These are phyloP conservation scores for Fagus crenata DNA, from an alignment of 306 rosid genomes.

Conservation along the genomic window DNA sequence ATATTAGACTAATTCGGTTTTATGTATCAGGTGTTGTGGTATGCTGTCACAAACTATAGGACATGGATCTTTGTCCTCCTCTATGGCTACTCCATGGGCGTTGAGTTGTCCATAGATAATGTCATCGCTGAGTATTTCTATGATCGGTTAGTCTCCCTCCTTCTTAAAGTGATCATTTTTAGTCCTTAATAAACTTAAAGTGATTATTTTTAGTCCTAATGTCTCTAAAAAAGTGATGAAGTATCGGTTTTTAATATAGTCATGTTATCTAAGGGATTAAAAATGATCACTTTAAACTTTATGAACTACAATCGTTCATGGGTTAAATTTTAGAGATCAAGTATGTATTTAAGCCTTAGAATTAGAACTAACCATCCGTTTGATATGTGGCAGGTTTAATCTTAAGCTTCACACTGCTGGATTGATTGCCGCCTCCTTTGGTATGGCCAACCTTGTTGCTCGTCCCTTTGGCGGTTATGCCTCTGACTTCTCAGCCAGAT, in stretches of 20 bases:
- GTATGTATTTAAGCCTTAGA: too few species aligned
- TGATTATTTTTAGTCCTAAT: too few species aligned
- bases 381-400: constrained; percentile 36
- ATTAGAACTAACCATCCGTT: background rate
- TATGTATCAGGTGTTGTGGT: constrained; percentile 62
- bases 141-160: constrained; percentile 54
- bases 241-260: too few species aligned
- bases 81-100: constrained; percentile 94
- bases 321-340: too few species aligned
- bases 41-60: constrained; percentile 83
- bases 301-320: too few species aligned
- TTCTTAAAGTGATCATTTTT: background rate
- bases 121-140: constrained; percentile 86
- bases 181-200: too few species aligned
- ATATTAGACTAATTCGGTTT: background rate
- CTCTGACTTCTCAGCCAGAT: constrained; percentile 53
- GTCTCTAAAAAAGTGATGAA: too few species aligned
- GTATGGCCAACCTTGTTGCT: constrained; percentile 84
- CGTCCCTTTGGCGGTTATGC: constrained; percentile 83
- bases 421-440: constrained; percentile 77
- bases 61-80: constrained; percentile 84
- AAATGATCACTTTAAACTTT: too few species aligned
- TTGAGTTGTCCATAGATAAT: constrained; percentile 82
- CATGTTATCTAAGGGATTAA: too few species aligned
- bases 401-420: constrained; percentile 89